Conservation (phyloP, 2,329 filamentous ascomycete genomes). For the Penicillium sp. region DNA sequence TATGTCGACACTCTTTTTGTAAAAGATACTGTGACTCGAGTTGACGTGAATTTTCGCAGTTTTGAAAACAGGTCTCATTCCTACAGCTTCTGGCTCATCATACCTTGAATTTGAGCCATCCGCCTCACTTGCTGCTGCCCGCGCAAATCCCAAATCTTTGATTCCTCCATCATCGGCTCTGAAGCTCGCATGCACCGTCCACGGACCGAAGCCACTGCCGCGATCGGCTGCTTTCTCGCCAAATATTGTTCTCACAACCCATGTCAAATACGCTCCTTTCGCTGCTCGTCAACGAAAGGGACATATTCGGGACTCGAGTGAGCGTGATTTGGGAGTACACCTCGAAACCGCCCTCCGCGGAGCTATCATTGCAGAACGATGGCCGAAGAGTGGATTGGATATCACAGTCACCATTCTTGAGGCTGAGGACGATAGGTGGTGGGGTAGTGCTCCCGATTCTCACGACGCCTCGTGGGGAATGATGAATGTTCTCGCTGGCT, state of each 20-base stretch:
- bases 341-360: slow-evolving; percentile 85
- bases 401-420: slow-evolving; percentile 89
- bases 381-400: slow-evolving; percentile 98
- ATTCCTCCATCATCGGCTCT: slow-evolving; percentile 59
- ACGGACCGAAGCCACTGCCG: slow-evolving; percentile 85
- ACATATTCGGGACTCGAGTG: slow-evolving; percentile 76
- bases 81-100: slow-evolving; percentile 87
- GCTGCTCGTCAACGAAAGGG: slow-evolving; percentile 75
- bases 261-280: slow-evolving; percentile 95
- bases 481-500: slow-evolving; percentile 87
- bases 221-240: slow-evolving; percentile 87
- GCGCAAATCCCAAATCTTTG: slow-evolving; percentile 41
- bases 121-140: slow-evolving; percentile 39
- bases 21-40: not conserved
- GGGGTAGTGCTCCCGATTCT: slow-evolving; percentile 49
- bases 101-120: slow-evolving; percentile 53
- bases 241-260: slow-evolving; percentile 82
- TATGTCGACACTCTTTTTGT: slow-evolving; percentile 43
- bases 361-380: slow-evolving; percentile 84
- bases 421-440: slow-evolving; percentile 75
- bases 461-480: slow-evolving; percentile 68
- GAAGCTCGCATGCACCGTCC: slow-evolving; percentile 88
- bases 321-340: slow-evolving; percentile 85
- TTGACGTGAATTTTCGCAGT: slow-evolving; percentile 48
- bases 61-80: slow-evolving; percentile 84